These are phyloP conservation scores for Mycogone perniciosa DNA, from an alignment of 2,329 filamentous ascomycete species.

Conservation along the genomic window DNA sequence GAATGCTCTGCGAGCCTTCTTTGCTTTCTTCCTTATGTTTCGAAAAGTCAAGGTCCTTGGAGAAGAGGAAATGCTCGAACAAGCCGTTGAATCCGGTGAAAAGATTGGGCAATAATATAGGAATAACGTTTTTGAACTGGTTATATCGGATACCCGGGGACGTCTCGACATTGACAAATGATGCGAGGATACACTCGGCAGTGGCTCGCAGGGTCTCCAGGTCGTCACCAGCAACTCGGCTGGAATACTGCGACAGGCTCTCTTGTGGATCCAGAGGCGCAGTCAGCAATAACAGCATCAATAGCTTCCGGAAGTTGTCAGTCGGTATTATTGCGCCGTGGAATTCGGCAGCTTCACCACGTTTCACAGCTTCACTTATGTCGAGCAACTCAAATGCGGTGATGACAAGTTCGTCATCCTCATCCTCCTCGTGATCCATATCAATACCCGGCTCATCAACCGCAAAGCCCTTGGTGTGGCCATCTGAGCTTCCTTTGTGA, in stretches of 20 bases:
- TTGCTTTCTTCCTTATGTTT: constrained; percentile 35
- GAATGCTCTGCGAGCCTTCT: constrained; percentile 9
- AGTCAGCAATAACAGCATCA: constrained; percentile 63
- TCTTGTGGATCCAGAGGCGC: constrained; percentile 61
- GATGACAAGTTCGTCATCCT: constrained; percentile 58
- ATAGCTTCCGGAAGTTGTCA: constrained; percentile 63
- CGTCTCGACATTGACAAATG: constrained; percentile 60
- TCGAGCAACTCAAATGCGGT: constrained; percentile 64
- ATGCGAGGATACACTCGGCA: constrained; percentile 58
- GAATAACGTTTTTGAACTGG: constrained; percentile 55
- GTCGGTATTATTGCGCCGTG: constrained; percentile 64
- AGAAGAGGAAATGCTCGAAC: constrained; percentile 72
- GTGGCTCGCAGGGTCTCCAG: constrained; percentile 53
- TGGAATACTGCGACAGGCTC: constrained; percentile 54
- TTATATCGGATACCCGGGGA: constrained; percentile 56
- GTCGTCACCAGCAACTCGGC: constrained; percentile 48
- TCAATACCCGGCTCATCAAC: constrained; percentile 41
- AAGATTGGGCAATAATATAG: constrained; percentile 56
- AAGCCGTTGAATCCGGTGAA: constrained; percentile 62
- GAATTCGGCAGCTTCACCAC: constrained; percentile 43
- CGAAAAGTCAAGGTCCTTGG: constrained; percentile 61
- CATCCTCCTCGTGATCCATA: constrained; percentile 40
- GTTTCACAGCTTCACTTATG: constrained; percentile 53
- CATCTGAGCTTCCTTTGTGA: background rate
- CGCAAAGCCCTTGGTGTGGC: constrained; percentile 36